phyloP scores from a whole-genome alignment of 1,139 yeast genomes.

The Candida albicans region DNA sequence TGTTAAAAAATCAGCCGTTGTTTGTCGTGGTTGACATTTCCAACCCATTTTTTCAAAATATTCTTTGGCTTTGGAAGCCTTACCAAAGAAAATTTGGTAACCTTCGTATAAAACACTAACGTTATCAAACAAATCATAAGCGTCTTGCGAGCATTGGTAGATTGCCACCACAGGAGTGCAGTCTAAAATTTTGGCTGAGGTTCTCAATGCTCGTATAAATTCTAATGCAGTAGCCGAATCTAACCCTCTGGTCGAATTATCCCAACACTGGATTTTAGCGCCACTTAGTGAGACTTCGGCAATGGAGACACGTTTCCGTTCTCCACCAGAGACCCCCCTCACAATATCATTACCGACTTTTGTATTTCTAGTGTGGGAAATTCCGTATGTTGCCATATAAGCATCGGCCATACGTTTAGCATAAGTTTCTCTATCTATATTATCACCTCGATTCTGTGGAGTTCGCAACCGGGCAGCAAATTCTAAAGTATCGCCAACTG shows the following conservation, averaged over 20 bases:
- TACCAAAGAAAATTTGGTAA: slow-evolving; percentile 74
- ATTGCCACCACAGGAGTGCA: slow-evolving; percentile 71
- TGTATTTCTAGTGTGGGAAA: slow-evolving; percentile 32
- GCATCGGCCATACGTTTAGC: slow-evolving; percentile 43
- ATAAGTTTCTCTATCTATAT: slow-evolving; percentile 36
- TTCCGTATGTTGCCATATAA: slow-evolving; percentile 42
- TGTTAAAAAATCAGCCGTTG: slow-evolving; percentile 80
- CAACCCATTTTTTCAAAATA: slow-evolving; percentile 70
- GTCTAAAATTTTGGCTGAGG: slow-evolving; percentile 56
- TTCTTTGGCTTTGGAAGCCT: slow-evolving; percentile 43
- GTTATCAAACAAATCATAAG: slow-evolving; percentile 69
- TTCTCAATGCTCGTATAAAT: slow-evolving; percentile 65
- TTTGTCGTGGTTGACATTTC: slow-evolving; percentile 70
- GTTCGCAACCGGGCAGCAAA: slow-evolving; percentile 43
- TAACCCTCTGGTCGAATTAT: slow-evolving; percentile 60
- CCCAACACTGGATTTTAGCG: slow-evolving; percentile 53
- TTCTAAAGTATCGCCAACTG: slow-evolving; percentile 51
- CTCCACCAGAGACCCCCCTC: slow-evolving; percentile 45
- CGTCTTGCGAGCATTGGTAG: slow-evolving; percentile 28
- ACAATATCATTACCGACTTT: slow-evolving; percentile 37
- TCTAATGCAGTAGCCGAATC: slow-evolving; percentile 67
- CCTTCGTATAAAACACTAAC: slow-evolving; percentile 75
- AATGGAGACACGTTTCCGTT: slow-evolving; percentile 43
- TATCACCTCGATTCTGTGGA: slow-evolving; percentile 36
- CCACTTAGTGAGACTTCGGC: slow-evolving; percentile 41